Percentiles rank a stretch among this genome's conserved stretches.
Evolutionary conservation across 495 filamentous ascomycete species (phyloP).

Genomic region (Aspergillus nanangensis): DNA sequence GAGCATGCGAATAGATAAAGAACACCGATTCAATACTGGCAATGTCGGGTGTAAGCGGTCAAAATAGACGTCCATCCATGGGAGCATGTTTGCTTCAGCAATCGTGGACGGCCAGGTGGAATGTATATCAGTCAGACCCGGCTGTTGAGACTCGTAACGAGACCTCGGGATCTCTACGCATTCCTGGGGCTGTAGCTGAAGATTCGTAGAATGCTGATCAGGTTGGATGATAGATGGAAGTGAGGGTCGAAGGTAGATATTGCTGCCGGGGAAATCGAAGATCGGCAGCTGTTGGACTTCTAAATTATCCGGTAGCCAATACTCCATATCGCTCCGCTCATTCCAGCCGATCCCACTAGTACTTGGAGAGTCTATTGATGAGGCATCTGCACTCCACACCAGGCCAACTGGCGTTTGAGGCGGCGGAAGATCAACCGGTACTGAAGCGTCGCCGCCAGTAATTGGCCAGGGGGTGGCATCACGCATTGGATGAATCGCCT

Average conservation of each 20-base stretch:
- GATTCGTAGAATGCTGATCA: slow-evolving; percentile 14
- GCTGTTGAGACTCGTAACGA: slow-evolving; percentile 13
- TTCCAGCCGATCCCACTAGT: slow-evolving; percentile 26
- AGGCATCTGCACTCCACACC: slow-evolving; percentile 19
- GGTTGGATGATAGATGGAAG: slow-evolving; percentile 38
- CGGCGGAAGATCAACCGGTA: slow-evolving; percentile 22
- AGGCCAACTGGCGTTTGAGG: slow-evolving; percentile 13
- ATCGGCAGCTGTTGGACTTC: slow-evolving; percentile 27
- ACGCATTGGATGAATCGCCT: slow-evolving; percentile 11
- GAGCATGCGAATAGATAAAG: slow-evolving; percentile 55
- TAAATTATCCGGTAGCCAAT: slow-evolving; percentile 39
- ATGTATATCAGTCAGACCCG: slow-evolving; percentile 15
- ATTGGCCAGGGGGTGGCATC: slow-evolving; percentile 18
- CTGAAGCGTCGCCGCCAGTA: slow-evolving; percentile 15
- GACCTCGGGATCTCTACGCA: slow-evolving; percentile 18
- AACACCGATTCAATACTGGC: slow-evolving; percentile 67
- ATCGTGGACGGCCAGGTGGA: slow-evolving; percentile 34
- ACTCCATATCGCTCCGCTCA: slow-evolving; percentile 30
- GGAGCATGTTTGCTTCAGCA: slow-evolving; percentile 37
- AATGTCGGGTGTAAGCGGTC: slow-evolving; percentile 74
- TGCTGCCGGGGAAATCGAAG: slow-evolving; percentile 37
- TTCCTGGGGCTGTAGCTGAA: slow-evolving; percentile 18
- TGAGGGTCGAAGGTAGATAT: slow-evolving; percentile 34
- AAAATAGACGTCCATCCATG: slow-evolving; percentile 81
- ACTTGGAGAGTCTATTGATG: slow-evolving; percentile 20